A percentile compares a stretch with the other conserved stretches of the same genome.
These are phyloP conservation scores for Chlorella ohadii DNA, from an alignment of 139 green algal genomes.

Conservation along the genomic window DNA sequence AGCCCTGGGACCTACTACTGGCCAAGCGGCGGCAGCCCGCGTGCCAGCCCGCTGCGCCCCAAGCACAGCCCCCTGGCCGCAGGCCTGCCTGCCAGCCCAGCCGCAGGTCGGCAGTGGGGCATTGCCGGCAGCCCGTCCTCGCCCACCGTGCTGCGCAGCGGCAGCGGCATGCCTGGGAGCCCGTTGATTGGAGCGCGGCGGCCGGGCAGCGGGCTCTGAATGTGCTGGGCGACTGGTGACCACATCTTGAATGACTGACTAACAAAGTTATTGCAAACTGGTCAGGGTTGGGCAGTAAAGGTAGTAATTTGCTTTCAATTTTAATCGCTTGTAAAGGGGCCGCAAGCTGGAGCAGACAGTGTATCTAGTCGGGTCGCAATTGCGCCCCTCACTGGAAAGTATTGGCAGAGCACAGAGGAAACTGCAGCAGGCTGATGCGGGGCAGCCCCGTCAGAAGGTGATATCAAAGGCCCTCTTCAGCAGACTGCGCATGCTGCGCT, in stretches of 20 bases:
- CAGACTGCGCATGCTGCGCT: conserved; percentile 62
- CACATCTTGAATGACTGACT: too few relatives aligned
- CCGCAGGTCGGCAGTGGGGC: conserved; percentile 1
- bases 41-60: too few relatives aligned
- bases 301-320: background rate
- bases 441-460: conserved; percentile 6
- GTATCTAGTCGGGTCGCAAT: background rate
- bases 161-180: background rate
- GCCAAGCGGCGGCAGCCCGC: too few relatives aligned
- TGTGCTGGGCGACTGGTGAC: too few relatives aligned
- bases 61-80: too few relatives aligned
- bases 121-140: background rate
- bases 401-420: background rate
- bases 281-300: background rate
- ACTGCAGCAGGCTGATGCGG: background rate
- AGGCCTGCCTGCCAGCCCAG: background rate
- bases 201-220: background rate
- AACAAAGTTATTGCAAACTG: background rate
- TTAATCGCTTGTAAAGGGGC: background rate
- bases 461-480: conserved; percentile 49
- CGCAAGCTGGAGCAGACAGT: background rate
- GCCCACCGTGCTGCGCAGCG: background rate
- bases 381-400: background rate
- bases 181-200: conserved; percentile 3
- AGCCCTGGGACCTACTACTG: too few relatives aligned